These are phyloP conservation scores for Penicillium antarcticum DNA, from an alignment of 495 filamentous ascomycete species.

Conservation along the genomic window DNA sequence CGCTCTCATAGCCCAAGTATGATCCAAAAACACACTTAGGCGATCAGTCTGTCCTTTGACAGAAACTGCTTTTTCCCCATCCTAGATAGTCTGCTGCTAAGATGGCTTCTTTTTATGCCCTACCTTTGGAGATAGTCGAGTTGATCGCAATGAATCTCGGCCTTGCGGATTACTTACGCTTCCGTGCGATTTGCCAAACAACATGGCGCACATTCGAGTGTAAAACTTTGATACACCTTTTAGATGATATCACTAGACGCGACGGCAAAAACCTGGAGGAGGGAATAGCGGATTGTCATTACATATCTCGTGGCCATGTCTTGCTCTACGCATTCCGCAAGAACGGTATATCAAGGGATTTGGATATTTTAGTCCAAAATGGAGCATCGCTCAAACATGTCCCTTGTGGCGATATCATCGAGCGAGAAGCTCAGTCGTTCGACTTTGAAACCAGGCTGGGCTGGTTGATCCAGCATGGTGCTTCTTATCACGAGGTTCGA, in stretches of 20 bases:
- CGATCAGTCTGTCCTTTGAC: too few relatives aligned
- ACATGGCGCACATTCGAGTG: conserved; percentile 4
- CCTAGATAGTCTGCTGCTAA: not conserved
- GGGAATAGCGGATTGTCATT: not conserved
- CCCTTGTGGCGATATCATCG: conserved; percentile 2
- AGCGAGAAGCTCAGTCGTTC: conserved; percentile 3
- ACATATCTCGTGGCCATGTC: conserved; percentile 8
- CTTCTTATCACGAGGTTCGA: not conserved
- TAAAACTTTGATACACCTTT: not conserved
- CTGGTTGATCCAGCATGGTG: not conserved
- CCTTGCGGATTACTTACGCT: conserved; percentile 11
- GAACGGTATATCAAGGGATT: not conserved
- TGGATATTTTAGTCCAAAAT: not conserved
- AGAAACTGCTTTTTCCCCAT: too few relatives aligned
- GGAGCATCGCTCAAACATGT: conserved; percentile 4
- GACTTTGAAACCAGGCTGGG: not conserved
- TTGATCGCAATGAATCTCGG: conserved; percentile 6
- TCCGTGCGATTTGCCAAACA: conserved; percentile 1
- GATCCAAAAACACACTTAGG: too few relatives aligned
- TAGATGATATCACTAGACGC: too few relatives aligned
- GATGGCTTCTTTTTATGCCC: conserved; percentile 2
- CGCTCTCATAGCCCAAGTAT: too few relatives aligned
- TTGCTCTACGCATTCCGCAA: conserved; percentile 2
- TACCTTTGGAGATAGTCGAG: conserved; percentile 7
- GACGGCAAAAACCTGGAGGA: too few relatives aligned